Conservation (phyloP, 2,329 filamentous ascomycete genomes). For the Whalleya microplaca region DNA sequence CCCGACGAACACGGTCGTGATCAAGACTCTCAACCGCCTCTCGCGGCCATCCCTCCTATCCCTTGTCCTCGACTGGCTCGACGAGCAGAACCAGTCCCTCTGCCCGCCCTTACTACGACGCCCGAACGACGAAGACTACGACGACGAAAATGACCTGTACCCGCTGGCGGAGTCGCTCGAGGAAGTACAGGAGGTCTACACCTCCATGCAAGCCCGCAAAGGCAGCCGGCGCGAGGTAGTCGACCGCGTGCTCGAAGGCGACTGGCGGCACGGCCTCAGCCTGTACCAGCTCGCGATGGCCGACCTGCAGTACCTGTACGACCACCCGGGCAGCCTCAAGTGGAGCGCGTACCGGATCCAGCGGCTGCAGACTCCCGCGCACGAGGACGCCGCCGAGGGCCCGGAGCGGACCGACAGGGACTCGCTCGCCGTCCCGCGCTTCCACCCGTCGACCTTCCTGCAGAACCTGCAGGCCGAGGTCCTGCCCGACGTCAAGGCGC, state of each 20-base stretch:
- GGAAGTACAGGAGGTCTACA: conserved; percentile 69
- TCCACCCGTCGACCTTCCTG: conserved; percentile 81
- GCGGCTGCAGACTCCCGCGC: conserved; percentile 48
- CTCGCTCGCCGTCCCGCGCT: conserved; percentile 64
- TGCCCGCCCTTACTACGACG: conserved; percentile 62
- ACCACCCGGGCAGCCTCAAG: conserved; percentile 65
- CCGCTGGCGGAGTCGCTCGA: conserved; percentile 67
- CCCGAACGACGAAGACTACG: conserved; percentile 53
- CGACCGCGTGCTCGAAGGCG: conserved; percentile 67
- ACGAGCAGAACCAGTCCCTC: conserved; percentile 62
- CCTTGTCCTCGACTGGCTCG: conserved; percentile 78
- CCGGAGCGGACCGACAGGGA: conserved; percentile 47
- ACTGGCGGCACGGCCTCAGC: conserved; percentile 67
- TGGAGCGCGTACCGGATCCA: conserved; percentile 67
- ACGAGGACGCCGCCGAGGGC: conserved; percentile 44
- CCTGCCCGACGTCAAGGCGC: conserved; percentile 78
- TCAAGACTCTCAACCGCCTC: conserved; percentile 70
- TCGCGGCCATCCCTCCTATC: conserved; percentile 73
- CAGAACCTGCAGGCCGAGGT: conserved; percentile 75
- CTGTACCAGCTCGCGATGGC: conserved; percentile 71
- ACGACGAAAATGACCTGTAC: conserved; percentile 69
- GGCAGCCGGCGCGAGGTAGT: conserved; percentile 67
- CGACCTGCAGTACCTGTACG: conserved; percentile 68
- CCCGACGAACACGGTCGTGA: conserved; percentile 64
- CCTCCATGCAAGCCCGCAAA: conserved; percentile 60